Conservation (phyloP, 176 grass and related monocot species). For the Oryza longistaminata region DNA sequence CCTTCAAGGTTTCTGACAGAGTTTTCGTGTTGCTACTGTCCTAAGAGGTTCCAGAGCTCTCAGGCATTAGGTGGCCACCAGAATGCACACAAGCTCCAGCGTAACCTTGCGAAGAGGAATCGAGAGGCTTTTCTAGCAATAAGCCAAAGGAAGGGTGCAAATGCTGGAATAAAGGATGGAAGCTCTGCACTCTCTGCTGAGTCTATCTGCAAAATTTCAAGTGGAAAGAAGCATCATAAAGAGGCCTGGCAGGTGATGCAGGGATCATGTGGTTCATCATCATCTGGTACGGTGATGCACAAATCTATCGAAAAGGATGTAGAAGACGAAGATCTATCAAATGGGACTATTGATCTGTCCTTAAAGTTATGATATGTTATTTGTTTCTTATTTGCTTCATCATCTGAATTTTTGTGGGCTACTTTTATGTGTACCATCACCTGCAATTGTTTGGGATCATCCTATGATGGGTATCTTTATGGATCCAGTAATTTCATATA, state of each 20-base stretch:
- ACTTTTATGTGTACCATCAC: constrained; percentile 3
- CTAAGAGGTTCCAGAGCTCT: constrained; percentile 31
- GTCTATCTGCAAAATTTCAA: not conserved
- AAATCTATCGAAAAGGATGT: not conserved
- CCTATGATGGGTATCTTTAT: not conserved
- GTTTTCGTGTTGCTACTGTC: constrained; percentile 30
- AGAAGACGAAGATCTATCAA: not conserved
- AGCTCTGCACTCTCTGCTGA: constrained; percentile 7
- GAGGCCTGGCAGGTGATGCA: constrained; percentile 3
- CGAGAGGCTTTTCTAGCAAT: not conserved
- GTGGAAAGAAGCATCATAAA: constrained; percentile 26
- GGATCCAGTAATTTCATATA: constrained; percentile 2
- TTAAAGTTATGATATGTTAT: constrained; percentile 22
- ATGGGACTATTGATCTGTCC: constrained; percentile 12
- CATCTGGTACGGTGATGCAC: constrained; percentile 16
- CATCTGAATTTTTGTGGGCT: constrained; percentile 3
- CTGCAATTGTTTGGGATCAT: constrained; percentile 24
- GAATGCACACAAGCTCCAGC: constrained; percentile 33
- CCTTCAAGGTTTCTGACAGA: not conserved
- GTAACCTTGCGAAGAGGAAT: constrained; percentile 33
- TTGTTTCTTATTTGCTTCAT: not conserved
- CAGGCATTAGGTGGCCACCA: constrained; percentile 39
- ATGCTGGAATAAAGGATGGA: constrained; percentile 11
- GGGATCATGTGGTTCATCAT: constrained; percentile 33
- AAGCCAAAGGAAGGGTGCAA: constrained; percentile 13